A percentile compares a stretch with the other conserved stretches of the same genome.
phyloP scores from a whole-genome alignment of 2,329 filamentous ascomycete species.

The Paecilomyces sp. region DNA sequence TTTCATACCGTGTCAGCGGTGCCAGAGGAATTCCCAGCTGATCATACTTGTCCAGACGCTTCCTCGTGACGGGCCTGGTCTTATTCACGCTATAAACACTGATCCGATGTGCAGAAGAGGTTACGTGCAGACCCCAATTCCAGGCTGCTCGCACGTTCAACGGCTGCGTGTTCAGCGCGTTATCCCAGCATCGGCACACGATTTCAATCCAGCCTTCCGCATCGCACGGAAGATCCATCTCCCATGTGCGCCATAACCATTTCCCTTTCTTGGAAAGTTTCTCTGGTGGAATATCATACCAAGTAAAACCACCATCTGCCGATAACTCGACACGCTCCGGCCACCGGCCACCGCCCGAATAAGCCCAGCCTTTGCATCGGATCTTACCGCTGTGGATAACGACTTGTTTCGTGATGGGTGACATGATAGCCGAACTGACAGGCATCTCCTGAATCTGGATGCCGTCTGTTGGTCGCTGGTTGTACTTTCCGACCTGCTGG shows the following conservation, averaged over 20 bases:
- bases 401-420: constrained; percentile 53
- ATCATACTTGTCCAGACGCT: constrained; percentile 22
- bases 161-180: constrained; percentile 55
- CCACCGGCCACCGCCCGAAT: constrained; percentile 53
- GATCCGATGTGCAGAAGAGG: constrained; percentile 30
- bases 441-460: constrained; percentile 68
- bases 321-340: constrained; percentile 58
- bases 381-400: constrained; percentile 56
- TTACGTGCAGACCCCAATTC: constrained; percentile 39
- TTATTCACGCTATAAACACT: constrained; percentile 32
- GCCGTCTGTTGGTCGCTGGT: constrained; percentile 51
- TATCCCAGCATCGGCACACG: constrained; percentile 55
- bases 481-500: constrained; percentile 62
- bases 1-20: constrained; percentile 24
- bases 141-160: constrained; percentile 48
- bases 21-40: constrained; percentile 22
- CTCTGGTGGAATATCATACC: constrained; percentile 56
- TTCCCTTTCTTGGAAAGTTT: constrained; percentile 57
- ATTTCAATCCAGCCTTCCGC: constrained; percentile 57
- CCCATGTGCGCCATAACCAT: constrained; percentile 60
- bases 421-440: constrained; percentile 60
- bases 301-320: constrained; percentile 55
- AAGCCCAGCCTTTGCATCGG: constrained; percentile 51
- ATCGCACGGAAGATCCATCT: constrained; percentile 55
- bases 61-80: constrained; percentile 15